These are phyloP conservation scores for Plasmodium malariae DNA, from an alignment of 169 alveolate species.

Conservation along the genomic window DNA sequence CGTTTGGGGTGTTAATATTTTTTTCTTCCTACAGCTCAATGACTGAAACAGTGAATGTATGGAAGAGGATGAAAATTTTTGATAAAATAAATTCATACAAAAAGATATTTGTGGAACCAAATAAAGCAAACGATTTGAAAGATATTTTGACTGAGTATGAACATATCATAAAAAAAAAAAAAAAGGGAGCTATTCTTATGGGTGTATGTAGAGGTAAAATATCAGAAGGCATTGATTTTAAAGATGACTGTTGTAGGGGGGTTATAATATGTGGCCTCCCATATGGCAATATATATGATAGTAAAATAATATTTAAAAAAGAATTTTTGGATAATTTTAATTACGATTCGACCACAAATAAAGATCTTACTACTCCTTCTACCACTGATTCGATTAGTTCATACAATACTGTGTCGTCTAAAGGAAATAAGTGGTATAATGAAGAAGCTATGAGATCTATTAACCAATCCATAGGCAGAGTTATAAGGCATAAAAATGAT, in stretches of 20 bases:
- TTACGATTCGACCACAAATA: conserved; percentile 10
- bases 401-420: conserved; percentile 3
- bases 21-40: conserved; percentile 91
- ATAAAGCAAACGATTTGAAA: conserved; percentile 79
- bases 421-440: conserved; percentile 93
- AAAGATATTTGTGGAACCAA: conserved; percentile 81
- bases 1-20: conserved; percentile 91
- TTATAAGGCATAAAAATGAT: conserved; percentile 95
- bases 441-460: conserved; percentile 95
- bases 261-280: conserved; percentile 95
- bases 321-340: conserved; percentile 85
- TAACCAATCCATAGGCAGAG: conserved; percentile 97
- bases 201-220: conserved; percentile 96
- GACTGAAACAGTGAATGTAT: conserved; percentile 87
- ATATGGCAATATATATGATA: conserved; percentile 92
- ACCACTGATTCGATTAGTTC: background rate
- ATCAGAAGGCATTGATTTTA: conserved; percentile 96
- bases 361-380: conserved; percentile 9
- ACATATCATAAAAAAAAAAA: conserved; percentile 83
- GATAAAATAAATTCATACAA: conserved; percentile 81
- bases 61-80: conserved; percentile 88
- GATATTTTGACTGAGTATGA: conserved; percentile 80
- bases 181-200: conserved; percentile 92
- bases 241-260: conserved; percentile 93
- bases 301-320: conserved; percentile 91